Evolutionary conservation across 108 stramenopile species (phyloP).

Genomic region (Aurantiochytrium sp.): DNA sequence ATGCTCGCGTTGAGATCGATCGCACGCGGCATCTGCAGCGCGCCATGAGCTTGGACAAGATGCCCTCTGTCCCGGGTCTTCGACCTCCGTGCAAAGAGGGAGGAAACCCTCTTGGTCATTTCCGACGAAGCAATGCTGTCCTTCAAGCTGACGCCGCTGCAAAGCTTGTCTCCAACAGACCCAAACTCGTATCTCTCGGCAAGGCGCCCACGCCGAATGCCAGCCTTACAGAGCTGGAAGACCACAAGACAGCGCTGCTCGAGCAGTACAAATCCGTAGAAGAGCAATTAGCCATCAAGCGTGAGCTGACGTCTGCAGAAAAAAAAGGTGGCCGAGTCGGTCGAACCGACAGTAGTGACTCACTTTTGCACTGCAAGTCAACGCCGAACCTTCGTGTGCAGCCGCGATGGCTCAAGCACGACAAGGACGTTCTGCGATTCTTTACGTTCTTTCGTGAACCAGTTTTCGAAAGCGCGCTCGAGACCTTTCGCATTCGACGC

Average conservation of each 20-base stretch:
- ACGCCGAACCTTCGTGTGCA: not conserved
- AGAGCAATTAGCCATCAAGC: not conserved
- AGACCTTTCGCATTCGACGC: slow-evolving; percentile 42
- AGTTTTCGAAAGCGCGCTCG: slow-evolving; percentile 45
- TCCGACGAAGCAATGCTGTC: not conserved
- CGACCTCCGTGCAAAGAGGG: not conserved
- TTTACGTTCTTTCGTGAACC: slow-evolving; percentile 55
- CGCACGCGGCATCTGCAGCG: not conserved
- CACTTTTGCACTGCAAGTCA: not conserved
- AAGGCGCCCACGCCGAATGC: not conserved
- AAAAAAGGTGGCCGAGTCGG: not conserved
- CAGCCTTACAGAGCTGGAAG: not conserved
- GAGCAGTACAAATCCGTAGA: not conserved
- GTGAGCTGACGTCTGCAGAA: not conserved
- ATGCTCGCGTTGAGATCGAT: not conserved
- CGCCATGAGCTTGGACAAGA: not conserved
- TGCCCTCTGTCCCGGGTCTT: not conserved
- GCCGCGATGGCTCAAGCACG: not conserved
- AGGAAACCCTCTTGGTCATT: not conserved
- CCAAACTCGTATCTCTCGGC: not conserved
- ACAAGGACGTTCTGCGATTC: slow-evolving; percentile 46
- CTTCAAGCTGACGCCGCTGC: not conserved
- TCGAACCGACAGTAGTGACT: not conserved
- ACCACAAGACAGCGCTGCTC: not conserved
- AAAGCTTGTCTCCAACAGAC: not conserved